Percentiles rank a stretch among this genome's conserved stretches.
Evolutionary conservation across 768 basidiomycete species (phyloP).

Genomic region (Calvatia gigantea): DNA sequence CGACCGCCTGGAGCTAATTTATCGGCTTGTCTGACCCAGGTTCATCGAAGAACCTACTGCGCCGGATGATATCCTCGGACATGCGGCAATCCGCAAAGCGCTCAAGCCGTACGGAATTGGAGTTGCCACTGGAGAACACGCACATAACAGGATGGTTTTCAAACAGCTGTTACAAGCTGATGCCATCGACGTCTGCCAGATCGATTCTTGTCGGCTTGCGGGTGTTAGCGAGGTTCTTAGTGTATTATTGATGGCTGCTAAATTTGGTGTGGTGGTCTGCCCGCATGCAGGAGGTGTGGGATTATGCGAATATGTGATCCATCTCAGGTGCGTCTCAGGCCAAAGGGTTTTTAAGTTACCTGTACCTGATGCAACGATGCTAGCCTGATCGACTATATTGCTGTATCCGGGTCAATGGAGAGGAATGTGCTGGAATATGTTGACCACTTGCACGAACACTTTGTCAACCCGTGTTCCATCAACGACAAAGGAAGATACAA

Average conservation of each 20-base stretch:
- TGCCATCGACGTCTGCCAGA: conserved; percentile 93
- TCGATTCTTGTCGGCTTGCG: conserved; percentile 90
- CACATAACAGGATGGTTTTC: conserved; percentile 93
- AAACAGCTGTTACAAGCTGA: conserved; percentile 89
- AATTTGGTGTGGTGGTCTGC: conserved; percentile 82
- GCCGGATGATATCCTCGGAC: conserved; percentile 86
- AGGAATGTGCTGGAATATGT: conserved; percentile 90
- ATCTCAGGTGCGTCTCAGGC: conserved; percentile 49
- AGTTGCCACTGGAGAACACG: conserved; percentile 93
- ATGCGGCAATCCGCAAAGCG: conserved; percentile 74
- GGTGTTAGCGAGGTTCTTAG: conserved; percentile 93
- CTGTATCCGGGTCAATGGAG: conserved; percentile 88
- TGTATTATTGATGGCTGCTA: conserved; percentile 86
- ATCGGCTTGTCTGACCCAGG: conserved; percentile 33
- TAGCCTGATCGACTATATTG: conserved; percentile 91
- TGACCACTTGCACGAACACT: conserved; percentile 93
- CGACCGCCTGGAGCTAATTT: background rate
- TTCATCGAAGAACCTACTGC: conserved; percentile 96
- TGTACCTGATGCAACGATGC: background rate
- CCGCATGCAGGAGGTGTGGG: conserved; percentile 96
- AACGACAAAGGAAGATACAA: conserved; percentile 85
- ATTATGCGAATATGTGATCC: conserved; percentile 89
- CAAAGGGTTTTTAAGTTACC: background rate
- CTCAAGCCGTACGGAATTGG: conserved; percentile 80
- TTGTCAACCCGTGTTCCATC: conserved; percentile 84